phyloP scores from a whole-genome alignment of 73 alveolate genomes.

The Blepharisma stoltei region DNA sequence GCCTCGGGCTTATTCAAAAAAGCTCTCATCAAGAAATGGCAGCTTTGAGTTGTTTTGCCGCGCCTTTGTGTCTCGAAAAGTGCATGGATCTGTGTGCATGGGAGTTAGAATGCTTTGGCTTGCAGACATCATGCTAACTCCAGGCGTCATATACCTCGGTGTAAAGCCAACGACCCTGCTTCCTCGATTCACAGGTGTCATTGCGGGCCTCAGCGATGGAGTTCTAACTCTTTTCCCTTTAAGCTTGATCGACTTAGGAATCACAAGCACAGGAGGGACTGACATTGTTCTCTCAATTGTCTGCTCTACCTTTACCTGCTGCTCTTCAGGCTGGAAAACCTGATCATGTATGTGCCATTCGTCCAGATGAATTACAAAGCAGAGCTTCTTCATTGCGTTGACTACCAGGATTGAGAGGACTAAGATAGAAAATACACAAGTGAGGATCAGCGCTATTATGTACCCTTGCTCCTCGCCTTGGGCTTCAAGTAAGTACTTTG shows the following conservation, averaged over 20 bases:
- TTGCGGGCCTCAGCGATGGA: background rate
- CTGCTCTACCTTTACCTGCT: background rate
- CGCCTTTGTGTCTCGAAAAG: too few relatives aligned
- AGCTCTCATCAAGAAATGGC: too few relatives aligned
- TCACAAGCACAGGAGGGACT: background rate
- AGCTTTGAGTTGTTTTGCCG: too few relatives aligned
- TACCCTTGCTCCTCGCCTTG: constrained; percentile 16
- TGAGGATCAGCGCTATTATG: constrained; percentile 25
- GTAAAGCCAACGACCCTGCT: constrained; percentile 19
- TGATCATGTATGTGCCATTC: constrained; percentile 12
- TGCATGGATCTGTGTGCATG: too few relatives aligned
- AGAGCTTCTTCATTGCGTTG: constrained; percentile 16
- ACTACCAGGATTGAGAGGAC: background rate
- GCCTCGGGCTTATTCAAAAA: too few relatives aligned
- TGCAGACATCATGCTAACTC: too few relatives aligned
- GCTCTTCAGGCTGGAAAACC: background rate
- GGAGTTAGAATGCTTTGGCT: too few relatives aligned
- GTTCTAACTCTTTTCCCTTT: constrained; percentile 5
- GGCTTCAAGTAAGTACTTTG: background rate
- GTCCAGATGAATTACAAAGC: constrained; percentile 21
- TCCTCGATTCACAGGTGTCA: constrained; percentile 19
- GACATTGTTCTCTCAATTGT: too few relatives aligned
- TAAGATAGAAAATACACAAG: background rate
- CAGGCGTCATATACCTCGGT: constrained; percentile 9
- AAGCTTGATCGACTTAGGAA: constrained; percentile 5